Evolutionary conservation across 1,284 basidiomycete species (phyloP).

Genomic region (Rhodotorula sp.): DNA sequence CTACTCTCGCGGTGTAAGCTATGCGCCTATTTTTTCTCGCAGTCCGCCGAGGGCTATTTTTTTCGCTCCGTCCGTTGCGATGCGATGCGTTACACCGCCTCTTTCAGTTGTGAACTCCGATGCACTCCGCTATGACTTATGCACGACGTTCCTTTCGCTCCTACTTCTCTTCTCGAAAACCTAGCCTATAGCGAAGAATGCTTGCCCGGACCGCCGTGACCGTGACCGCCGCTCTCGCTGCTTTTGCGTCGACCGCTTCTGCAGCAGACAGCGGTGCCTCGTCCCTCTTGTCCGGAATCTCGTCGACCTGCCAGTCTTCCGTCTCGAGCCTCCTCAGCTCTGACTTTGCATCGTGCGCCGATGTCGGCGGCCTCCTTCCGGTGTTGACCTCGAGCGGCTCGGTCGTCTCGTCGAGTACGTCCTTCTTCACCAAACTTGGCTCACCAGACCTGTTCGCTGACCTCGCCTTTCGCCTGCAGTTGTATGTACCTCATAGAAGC

Average conservation of each 20-base stretch:
- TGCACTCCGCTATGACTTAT: too few species aligned
- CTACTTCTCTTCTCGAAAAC: background rate
- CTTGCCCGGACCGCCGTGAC: constrained; percentile 4
- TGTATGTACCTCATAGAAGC: background rate
- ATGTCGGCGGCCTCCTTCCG: constrained; percentile 8
- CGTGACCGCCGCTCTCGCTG: background rate
- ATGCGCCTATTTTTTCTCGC: too few species aligned
- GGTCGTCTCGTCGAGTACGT: constrained; percentile 1
- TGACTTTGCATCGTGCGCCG: constrained; percentile 22
- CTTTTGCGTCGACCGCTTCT: background rate
- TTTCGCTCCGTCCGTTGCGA: too few species aligned
- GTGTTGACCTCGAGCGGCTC: constrained; percentile 6
- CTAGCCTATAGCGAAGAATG: background rate
- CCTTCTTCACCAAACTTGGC: background rate
- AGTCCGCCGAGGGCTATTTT: too few species aligned
- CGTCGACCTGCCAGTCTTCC: constrained; percentile 2
- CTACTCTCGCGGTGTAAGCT: background rate
- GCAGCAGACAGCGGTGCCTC: background rate
- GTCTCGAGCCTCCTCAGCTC: background rate
- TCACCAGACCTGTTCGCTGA: background rate
- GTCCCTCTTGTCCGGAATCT: background rate
- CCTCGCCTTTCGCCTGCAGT: background rate
- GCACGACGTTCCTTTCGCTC: background rate
- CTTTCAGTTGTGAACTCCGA: background rate
- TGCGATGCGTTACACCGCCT: background rate